Conservation (phyloP, 1,284 basidiomycete genomes). For the Macrocystidia cucumis region DNA sequence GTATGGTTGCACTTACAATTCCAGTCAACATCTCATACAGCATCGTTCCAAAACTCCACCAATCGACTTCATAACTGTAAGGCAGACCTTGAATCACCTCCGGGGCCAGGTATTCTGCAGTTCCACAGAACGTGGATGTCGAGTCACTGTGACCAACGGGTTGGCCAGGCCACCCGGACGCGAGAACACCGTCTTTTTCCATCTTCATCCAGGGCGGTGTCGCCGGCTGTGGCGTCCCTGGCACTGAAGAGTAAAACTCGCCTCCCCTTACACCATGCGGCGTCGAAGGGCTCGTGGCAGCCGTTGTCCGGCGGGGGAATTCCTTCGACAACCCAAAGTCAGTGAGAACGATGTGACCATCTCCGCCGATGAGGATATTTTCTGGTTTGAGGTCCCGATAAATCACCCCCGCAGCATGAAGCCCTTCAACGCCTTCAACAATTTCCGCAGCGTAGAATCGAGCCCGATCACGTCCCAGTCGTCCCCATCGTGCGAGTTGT, state of each 20-base stretch:
- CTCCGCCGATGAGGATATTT: constrained; percentile 88
- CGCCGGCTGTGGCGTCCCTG: constrained; percentile 35
- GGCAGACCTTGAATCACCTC: constrained; percentile 89
- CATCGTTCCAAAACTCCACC: constrained; percentile 98
- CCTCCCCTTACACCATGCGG: constrained; percentile 41
- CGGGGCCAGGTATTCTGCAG: constrained; percentile 90
- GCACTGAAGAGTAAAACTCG: constrained; percentile 43
- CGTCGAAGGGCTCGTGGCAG: constrained; percentile 45
- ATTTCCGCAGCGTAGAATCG: constrained; percentile 97
- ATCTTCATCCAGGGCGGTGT: constrained; percentile 69
- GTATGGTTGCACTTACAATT: constrained; percentile 51
- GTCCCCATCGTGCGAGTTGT: constrained; percentile 91
- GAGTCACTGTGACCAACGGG: constrained; percentile 44
- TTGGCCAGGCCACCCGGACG: constrained; percentile 48
- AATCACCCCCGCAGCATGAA: constrained; percentile 83
- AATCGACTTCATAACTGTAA: constrained; percentile 94
- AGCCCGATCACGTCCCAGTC: constrained; percentile 86
- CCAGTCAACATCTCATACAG: constrained; percentile 92
- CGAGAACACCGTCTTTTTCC: constrained; percentile 39
- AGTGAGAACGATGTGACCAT: constrained; percentile 93
- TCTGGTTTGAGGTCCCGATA: constrained; percentile 91
- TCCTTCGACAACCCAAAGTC: constrained; percentile 93
- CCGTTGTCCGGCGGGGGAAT: constrained; percentile 50
- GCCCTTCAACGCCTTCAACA: constrained; percentile 87
- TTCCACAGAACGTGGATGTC: constrained; percentile 85